Conservation (phyloP, 2,329 filamentous ascomycete genomes). For the Purpureocillium lavendulum region DNA sequence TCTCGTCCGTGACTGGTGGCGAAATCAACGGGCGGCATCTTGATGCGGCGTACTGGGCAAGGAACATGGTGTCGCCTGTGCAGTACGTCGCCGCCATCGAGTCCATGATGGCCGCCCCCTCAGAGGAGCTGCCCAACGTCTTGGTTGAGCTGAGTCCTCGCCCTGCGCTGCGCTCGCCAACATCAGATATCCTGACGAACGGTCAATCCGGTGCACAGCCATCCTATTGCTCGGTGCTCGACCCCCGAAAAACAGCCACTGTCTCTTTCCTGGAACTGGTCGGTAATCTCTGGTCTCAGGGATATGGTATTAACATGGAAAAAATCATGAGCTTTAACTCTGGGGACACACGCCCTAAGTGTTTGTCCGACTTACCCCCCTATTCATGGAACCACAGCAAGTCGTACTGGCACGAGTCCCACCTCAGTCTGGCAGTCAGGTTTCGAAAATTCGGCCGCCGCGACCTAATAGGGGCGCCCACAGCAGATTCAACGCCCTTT, state of each 20-base stretch:
- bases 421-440: slow-evolving; percentile 32
- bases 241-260: slow-evolving; percentile 13
- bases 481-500: slow-evolving; percentile 32
- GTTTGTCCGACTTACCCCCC: slow-evolving; percentile 36
- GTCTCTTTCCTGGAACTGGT: slow-evolving; percentile 20
- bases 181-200: slow-evolving; percentile 23
- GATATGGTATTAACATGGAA: slow-evolving; percentile 21
- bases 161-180: slow-evolving; percentile 25
- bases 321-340: slow-evolving; percentile 14
- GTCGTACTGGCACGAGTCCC: slow-evolving; percentile 45
- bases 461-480: slow-evolving; percentile 41
- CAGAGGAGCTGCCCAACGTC: slow-evolving; percentile 20
- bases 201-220: slow-evolving; percentile 2
- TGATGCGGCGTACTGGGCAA: slow-evolving; percentile 33
- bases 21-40: slow-evolving; percentile 16
- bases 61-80: slow-evolving; percentile 36
- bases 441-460: slow-evolving; percentile 36
- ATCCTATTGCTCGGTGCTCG: slow-evolving; percentile 19
- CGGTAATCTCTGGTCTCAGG: slow-evolving; percentile 29
- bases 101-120: slow-evolving; percentile 20
- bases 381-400: slow-evolving; percentile 48
- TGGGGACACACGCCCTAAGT: slow-evolving; percentile 14
- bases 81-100: slow-evolving; percentile 31
- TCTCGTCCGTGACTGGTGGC: slow-evolving; percentile 30
- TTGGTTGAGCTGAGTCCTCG: slow-evolving; percentile 34